Evolutionary conservation across 805 yeast species (phyloP).

Genomic region (Dipodascopsis uninucleata): DNA sequence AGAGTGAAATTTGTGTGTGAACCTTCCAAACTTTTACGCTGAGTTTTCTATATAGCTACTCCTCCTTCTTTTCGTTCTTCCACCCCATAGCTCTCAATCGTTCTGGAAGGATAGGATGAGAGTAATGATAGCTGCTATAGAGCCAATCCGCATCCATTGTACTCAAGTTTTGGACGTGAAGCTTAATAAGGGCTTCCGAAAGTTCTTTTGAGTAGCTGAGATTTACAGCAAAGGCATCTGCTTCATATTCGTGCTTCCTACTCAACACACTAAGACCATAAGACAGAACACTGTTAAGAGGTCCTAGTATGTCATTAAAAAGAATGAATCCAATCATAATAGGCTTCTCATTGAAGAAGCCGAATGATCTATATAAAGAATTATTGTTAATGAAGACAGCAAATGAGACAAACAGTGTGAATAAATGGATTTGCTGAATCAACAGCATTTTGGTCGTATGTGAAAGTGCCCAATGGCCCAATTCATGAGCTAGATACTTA

Average conservation of each 20-base stretch:
- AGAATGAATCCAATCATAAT: constrained; percentile 75
- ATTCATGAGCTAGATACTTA: constrained; percentile 81
- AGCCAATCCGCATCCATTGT: constrained; percentile 88
- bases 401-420: constrained; percentile 66
- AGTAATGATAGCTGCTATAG: constrained; percentile 81
- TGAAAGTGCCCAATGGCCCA: constrained; percentile 94
- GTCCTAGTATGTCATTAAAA: constrained; percentile 73
- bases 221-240: constrained; percentile 57
- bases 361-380: constrained; percentile 75
- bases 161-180: constrained; percentile 76
- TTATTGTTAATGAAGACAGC: constrained; percentile 75
- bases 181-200: constrained; percentile 64
- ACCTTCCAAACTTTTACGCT: too few species aligned
- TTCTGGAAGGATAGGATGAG: constrained; percentile 90
- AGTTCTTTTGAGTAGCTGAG: constrained; percentile 69
- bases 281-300: constrained; percentile 65
- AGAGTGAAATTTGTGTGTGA: too few species aligned
- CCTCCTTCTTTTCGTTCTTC: constrained; percentile 20
- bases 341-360: constrained; percentile 66
- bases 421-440: constrained; percentile 60
- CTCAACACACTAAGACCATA: constrained; percentile 67
- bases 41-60: too few species aligned
- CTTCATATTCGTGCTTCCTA: constrained; percentile 89
- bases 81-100: constrained; percentile 71
- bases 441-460: constrained; percentile 78